Evolutionary conservation across 441 rosid species (phyloP), one percentile per base, ranked within the genome.

Genomic region (Populus tomentosa): DNA sequence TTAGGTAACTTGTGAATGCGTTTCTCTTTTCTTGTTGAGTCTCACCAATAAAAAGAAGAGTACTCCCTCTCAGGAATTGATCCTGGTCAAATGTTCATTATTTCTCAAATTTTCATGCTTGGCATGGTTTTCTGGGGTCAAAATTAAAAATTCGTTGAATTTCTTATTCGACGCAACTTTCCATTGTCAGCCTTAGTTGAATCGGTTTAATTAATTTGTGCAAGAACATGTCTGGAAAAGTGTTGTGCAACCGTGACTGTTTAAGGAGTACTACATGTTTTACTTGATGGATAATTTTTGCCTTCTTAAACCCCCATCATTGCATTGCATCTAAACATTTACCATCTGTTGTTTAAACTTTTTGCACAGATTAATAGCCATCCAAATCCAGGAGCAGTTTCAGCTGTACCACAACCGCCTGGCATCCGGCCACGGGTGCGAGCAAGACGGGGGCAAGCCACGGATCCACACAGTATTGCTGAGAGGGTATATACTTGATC

Each of bases 381-480:
- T 84, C 92, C 94, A 21, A 77, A 87, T 83, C 85, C 90, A 73
- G 86, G 87, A 82, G 85, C 90, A 73, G 82, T 85, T 80, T 88
- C 97, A 73, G 82, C 91, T 5, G 92, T 85, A 38, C 92, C 93
- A 70, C 98, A 96, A 75, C 93, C 94, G 70, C 94, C 99, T 3
- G 79, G 88, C 67, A 78, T 87, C 70, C 94, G 97, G 40, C 93
- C 94, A 3, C 85, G 97, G 84, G 91, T 88, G 26, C 86, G 97
- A 82, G 97, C 97, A 40, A 88, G 97, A 79, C 87, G 97, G 80
- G 97, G 97, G 69, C 97, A 92, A 78, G 94, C 97, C 75, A 92
- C 97, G 0, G 94, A 92, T 87, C 97, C 97, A 65, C 97, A 92
- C 79, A 92, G 97, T 75, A 92, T 92, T 32, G 94, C 94, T 20